phyloP scores from a whole-genome alignment of 345 rosid species.

The Brassica napus region Da-Ae NC_063442.1:38090001-38090500 shows the following conservation, averaged over 20 bases:
- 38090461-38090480: conserved; percentile 13
- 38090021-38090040: conserved; percentile 69
- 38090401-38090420: neutral
- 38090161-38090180: conserved; percentile 79
- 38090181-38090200: conserved; percentile 79
- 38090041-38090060: conserved; percentile 61
- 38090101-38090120: conserved; percentile 88
- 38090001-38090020: conserved; percentile 61
- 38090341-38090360: conserved; percentile 11
- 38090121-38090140: conserved; percentile 61
- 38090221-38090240: conserved; percentile 68
- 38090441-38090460: neutral
- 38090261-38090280: conserved; percentile 53
- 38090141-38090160: conserved; percentile 54
- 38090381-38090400: conserved; percentile 3
- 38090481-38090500: neutral
- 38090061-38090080: conserved; percentile 60
- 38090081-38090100: conserved; percentile 71
- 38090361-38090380: conserved; percentile 11
- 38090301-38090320: conserved; percentile 16
- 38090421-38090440: neutral
- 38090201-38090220: conserved; percentile 52
- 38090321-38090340: conserved; percentile 23
- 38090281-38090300: conserved; percentile 24
- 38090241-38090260: conserved; percentile 70